Percentiles rank a stretch among this genome's conserved stretches.
Conservation (phyloP, 2,329 filamentous ascomycete species). For the Phialophora chinensis region DNA sequence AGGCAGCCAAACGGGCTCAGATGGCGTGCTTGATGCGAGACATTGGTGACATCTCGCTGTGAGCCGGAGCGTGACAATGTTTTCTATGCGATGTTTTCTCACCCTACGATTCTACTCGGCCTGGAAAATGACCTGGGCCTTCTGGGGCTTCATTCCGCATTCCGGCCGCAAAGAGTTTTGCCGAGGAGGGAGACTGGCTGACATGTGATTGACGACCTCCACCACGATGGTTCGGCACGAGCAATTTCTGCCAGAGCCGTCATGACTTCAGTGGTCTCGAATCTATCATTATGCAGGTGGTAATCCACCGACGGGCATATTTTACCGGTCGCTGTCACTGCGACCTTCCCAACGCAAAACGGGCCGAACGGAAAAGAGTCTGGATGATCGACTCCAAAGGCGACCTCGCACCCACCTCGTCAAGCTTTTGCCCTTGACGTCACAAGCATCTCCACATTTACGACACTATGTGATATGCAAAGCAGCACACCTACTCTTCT, state of each 20-base stretch:
- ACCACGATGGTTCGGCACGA: constrained; percentile 4
- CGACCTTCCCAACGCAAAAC: constrained; percentile 13
- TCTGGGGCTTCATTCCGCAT: not conserved
- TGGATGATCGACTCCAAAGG: not conserved
- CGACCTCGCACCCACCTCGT: not conserved
- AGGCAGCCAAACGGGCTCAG: constrained; percentile 91
- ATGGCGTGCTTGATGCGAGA: constrained; percentile 88
- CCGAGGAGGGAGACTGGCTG: constrained; percentile 20
- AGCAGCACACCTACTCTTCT: constrained; percentile 5
- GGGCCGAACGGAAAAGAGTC: not conserved
- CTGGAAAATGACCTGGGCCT: not conserved
- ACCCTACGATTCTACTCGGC: not conserved
- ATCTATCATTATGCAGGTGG: constrained; percentile 6
- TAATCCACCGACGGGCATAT: not conserved
- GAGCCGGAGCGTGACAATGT: not conserved
- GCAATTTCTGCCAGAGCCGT: not conserved
- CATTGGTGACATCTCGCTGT: constrained; percentile 73
- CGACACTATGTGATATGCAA: not conserved
- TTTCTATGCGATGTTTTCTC: not conserved
- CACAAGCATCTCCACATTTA: constrained; percentile 19
- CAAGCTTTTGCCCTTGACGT: constrained; percentile 13
- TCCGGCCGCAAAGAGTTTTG: constrained; percentile 3
- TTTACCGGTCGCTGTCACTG: not conserved
- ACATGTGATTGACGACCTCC: constrained; percentile 25
- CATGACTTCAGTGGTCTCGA: constrained; percentile 1